Conservation (phyloP, 768 basidiomycete genomes). For the Hydnomerulius pinastri region DNA sequence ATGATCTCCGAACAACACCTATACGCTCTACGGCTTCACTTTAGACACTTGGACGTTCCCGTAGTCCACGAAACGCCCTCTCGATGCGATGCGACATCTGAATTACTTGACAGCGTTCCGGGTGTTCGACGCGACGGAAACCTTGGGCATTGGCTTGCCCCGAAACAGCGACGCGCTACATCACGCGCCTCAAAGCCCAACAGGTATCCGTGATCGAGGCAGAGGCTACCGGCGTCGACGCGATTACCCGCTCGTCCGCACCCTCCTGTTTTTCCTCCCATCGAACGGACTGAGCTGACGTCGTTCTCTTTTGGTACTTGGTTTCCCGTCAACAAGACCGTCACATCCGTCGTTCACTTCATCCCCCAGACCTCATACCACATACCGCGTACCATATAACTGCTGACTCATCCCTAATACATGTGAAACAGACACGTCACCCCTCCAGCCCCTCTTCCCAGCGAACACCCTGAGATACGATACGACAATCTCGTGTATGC, state of each 20-base stretch:
- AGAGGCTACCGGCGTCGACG: slow-evolving; percentile 85
- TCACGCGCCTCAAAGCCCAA: slow-evolving; percentile 90
- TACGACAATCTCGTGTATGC: slow-evolving; percentile 97
- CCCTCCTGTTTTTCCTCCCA: not conserved
- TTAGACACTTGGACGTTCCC: no score
- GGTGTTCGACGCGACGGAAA: no score
- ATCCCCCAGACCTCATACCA: not conserved
- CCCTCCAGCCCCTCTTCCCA: slow-evolving; percentile 27
- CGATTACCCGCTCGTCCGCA: no score
- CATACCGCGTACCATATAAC: no score
- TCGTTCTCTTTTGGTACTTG: not conserved
- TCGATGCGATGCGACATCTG: no score
- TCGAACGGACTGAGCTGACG: no score
- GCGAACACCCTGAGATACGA: slow-evolving; percentile 84
- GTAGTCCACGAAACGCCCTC: no score
- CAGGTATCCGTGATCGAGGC: slow-evolving; percentile 91
- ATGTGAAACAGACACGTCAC: slow-evolving; percentile 22
- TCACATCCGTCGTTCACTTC: slow-evolving; percentile 51
- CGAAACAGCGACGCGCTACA: slow-evolving; percentile 76
- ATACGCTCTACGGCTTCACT: no score
- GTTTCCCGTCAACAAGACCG: slow-evolving; percentile 83
- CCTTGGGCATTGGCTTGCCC: slow-evolving; percentile 4
- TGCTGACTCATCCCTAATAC: no score
- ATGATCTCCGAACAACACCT: no score
- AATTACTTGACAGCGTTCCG: not conserved